Evolutionary conservation across 2,329 filamentous ascomycete genomes (phyloP).

Genomic region (Scytalidium lignicola): DNA sequence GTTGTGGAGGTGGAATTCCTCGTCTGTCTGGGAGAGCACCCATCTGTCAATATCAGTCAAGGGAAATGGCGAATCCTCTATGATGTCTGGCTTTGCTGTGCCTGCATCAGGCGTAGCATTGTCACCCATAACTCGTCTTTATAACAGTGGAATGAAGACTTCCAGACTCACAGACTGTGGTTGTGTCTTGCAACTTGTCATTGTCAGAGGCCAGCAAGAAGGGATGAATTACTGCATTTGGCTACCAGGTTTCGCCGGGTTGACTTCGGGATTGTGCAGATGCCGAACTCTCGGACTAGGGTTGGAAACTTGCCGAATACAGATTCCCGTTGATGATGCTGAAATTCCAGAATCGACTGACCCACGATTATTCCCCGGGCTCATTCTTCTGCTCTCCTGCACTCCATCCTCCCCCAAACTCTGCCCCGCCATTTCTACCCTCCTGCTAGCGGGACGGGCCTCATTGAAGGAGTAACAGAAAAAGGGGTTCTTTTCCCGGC

Average conservation of each 20-base stretch:
- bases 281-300: too few species aligned
- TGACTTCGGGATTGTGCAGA: too few species aligned
- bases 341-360: neutral
- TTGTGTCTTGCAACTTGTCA: too few species aligned
- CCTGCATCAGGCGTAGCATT: neutral
- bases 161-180: too few species aligned
- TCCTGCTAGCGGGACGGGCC: neutral
- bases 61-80: constrained; percentile 43
- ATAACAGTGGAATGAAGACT: too few species aligned
- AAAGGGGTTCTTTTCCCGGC: neutral
- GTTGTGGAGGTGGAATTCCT: constrained; percentile 62
- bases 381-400: neutral
- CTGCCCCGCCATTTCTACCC: neutral
- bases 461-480: neutral
- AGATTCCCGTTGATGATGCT: too few species aligned
- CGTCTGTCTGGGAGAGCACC: constrained; percentile 60
- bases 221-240: too few species aligned
- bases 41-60: constrained; percentile 53
- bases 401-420: neutral
- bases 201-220: too few species aligned
- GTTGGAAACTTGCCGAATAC: too few species aligned
- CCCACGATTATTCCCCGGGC: neutral
- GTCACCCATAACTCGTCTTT: neutral
- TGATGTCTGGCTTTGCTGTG: neutral
- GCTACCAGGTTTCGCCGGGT: too few species aligned